Evolutionary conservation across 116 monocot genomes (phyloP), one percentile per base, ranked within the genome.

Genomic region (Papilionanthe hybrid): DNA sequence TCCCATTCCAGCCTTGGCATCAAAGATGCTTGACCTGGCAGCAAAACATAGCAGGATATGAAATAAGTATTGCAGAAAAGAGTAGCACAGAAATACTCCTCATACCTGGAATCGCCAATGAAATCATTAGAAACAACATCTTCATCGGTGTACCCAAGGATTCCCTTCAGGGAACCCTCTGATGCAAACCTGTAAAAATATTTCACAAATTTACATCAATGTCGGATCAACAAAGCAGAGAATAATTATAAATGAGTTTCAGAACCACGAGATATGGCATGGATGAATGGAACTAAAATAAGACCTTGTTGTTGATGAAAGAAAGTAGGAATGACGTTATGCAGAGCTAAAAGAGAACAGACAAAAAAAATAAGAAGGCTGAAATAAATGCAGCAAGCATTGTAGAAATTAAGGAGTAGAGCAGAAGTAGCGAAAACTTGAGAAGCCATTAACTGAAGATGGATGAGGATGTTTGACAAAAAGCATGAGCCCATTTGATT

Each of bases 61-160:
- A 30, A 69, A 3, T 69, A 32, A 17, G 37, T 11, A 23, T 65
- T 53, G 53, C 15, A 37, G 32, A 69, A 32, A 69, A 37, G 12
- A 69, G 7, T 9, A 18, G 15, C 32, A 17, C 0, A 17, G 37
- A 69, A 29, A 69, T 32, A 17, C 32, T 15, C 6, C 32, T 1
- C 23, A 72, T 81, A 97, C 97, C 97, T 94, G 10, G 91, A 84
- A 43, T 98, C 98, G 72, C 98, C 98, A 79, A 98, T 82, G 78
- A 98, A 98, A 82, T 98, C 98, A 78, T 86, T 98, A 42, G 98
- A 98, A 55, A 98, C 98, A 30, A 98, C 98, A 79, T 98, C 94
- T 55, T 98, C 98, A 71, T 98, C 98, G 1, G 94, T 98, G 85
- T 98, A 98, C 7, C 98, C 98, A 80, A 98, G 91, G 49, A 98